Base-by-base conservation (phyloP, 257 asterid genomes). In the Plantago ovata region DNA sequence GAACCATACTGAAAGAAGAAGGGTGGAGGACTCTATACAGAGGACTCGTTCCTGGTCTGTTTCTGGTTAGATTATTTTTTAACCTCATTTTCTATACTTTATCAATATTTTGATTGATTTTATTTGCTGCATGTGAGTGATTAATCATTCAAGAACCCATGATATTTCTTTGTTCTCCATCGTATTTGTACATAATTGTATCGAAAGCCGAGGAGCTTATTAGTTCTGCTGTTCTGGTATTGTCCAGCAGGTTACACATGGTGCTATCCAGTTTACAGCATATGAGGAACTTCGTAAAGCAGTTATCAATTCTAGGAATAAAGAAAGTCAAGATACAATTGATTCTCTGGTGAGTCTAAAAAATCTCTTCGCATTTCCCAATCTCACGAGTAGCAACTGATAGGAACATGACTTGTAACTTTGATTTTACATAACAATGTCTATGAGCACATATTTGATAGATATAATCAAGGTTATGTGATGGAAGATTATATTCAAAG, bases 171-270 rank as follows among this genome's bases (percentile, higher is more conserved):
- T 45, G 9, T 28, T 24, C 32, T 56, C 16, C 60, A 16, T 39
- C 51, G 4, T 12, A 22, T 60, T 51, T 65, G 23, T 43, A 61
- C 33, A 65, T 63, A 51, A 16, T 36, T 44, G 18, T 45, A 28
- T 41, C 0, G 10, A 28, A 45, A 62, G 54, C 19, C 22, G n/a
- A 40, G 44, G 23, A 68, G 75, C 41, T 60, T 49, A 61, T 7
- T 75, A 60, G 64, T 45, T 54, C 51, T 70, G 60, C 42, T 76
- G 59, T 71, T 71, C 69, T 60, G n/a, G n/a, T n/a, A n/a, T n/a
- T n/a, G n/a, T 71, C 76, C 81, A 82, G 91, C 97, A 88, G 97
- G 90, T 88, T 65, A 75, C 97, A 0, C 98, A 88, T 75, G 97
- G 95, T 42, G 97, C 97, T 56, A 88, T 92, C 69, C 98, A 92